Evolutionary conservation across 2,329 filamentous ascomycete genomes (phyloP).

Genomic region (Tolypocladium sp.): DNA sequence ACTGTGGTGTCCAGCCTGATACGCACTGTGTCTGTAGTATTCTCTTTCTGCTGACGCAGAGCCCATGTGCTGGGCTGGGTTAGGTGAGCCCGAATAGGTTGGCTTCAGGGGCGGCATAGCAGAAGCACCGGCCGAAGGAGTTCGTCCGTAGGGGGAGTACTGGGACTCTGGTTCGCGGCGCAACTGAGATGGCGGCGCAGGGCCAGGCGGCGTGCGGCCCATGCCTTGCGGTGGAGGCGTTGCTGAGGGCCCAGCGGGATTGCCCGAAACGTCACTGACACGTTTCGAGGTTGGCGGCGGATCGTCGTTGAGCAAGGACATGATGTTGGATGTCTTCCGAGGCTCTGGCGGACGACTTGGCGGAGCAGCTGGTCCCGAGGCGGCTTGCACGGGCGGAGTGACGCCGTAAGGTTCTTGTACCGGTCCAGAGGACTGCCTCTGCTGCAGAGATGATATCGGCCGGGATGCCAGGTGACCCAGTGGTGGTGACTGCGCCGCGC

Average conservation of each 20-base stretch:
- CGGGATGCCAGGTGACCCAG: slow-evolving; percentile 26
- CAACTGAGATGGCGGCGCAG: slow-evolving; percentile 30
- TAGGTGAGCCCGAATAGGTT: slow-evolving; percentile 38
- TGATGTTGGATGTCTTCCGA: slow-evolving; percentile 54
- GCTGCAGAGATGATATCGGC: slow-evolving; percentile 27
- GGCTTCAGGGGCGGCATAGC: slow-evolving; percentile 49
- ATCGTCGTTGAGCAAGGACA: slow-evolving; percentile 55
- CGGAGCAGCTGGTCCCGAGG: slow-evolving; percentile 20
- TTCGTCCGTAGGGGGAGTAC: slow-evolving; percentile 36
- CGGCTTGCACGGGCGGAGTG: slow-evolving; percentile 15
- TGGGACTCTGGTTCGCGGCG: slow-evolving; percentile 41
- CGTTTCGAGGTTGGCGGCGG: slow-evolving; percentile 41
- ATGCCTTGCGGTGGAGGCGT: slow-evolving; percentile 42
- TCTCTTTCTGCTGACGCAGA: slow-evolving; percentile 31
- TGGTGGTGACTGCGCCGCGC: slow-evolving; percentile 27
- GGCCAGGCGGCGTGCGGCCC: slow-evolving; percentile 28
- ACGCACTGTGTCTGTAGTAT: slow-evolving; percentile 35
- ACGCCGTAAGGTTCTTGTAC: slow-evolving; percentile 19
- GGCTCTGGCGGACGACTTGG: slow-evolving; percentile 34
- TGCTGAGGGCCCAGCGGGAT: slow-evolving; percentile 30
- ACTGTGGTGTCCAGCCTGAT: slow-evolving; percentile 23
- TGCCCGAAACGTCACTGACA: slow-evolving; percentile 35
- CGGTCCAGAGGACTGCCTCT: slow-evolving; percentile 20
- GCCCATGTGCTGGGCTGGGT: slow-evolving; percentile 35
- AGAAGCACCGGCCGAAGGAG: slow-evolving; percentile 24